Evolutionary conservation across 495 filamentous ascomycete species (phyloP).

Genomic region (Aspergillus haitiensis): DNA sequence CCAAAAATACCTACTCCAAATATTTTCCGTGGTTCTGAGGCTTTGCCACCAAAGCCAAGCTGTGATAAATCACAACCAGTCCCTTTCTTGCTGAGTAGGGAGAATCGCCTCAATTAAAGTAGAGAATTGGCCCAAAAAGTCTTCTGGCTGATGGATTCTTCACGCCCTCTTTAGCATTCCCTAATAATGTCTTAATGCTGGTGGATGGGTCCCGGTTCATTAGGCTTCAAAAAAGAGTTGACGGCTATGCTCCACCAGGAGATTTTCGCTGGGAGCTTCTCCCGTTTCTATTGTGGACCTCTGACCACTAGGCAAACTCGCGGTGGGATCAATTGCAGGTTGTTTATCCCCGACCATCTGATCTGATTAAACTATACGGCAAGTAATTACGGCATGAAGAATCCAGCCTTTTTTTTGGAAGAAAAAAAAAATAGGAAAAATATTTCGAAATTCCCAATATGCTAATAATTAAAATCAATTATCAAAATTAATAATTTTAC

Average conservation of each 20-base stretch:
- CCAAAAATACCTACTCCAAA: slow-evolving; percentile 1
- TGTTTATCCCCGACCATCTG: slow-evolving; percentile 29
- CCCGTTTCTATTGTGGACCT: slow-evolving; percentile 53
- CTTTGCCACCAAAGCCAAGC: not conserved
- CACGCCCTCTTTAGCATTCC: too few relatives aligned
- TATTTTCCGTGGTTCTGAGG: slow-evolving; percentile 8
- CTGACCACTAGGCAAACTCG: slow-evolving; percentile 36
- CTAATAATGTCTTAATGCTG: not conserved
- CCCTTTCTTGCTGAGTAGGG: not conserved
- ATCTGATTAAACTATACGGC: slow-evolving; percentile 19
- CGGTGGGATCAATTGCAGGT: slow-evolving; percentile 33
- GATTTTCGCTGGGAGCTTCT: slow-evolving; percentile 44
- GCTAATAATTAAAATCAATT: not conserved
- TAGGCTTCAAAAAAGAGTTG: slow-evolving; percentile 17
- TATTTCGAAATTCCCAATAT: not conserved
- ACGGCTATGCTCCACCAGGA: slow-evolving; percentile 30
- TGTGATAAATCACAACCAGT: slow-evolving; percentile 5
- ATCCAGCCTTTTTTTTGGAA: not conserved
- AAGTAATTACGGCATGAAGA: slow-evolving; percentile 7
- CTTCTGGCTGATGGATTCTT: too few relatives aligned
- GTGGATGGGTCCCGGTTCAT: slow-evolving; percentile 7
- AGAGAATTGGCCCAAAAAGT: not conserved
- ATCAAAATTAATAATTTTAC: not conserved
- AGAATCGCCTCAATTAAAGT: not conserved
- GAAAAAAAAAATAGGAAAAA: not conserved